Conservation (phyloP, 148 eudicot species). For the Drosera capensis region DNA sequence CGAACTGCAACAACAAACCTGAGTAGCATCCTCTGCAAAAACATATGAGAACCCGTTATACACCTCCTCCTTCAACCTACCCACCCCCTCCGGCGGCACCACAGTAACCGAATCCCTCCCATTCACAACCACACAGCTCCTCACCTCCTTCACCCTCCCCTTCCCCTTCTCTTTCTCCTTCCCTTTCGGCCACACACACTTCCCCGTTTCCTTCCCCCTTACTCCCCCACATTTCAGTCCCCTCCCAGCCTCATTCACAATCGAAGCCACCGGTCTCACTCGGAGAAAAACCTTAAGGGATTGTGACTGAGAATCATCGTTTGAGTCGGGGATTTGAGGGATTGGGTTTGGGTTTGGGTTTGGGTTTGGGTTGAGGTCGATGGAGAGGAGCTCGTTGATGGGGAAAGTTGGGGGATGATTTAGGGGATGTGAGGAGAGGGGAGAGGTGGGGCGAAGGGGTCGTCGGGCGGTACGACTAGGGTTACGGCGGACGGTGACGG, state of each 20-base stretch:
- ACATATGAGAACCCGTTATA: slow-evolving; percentile 61
- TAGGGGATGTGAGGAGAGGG: slow-evolving; percentile 3
- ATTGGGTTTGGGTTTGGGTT: slow-evolving; percentile 3
- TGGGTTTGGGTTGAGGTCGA: slow-evolving; percentile 15
- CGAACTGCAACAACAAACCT: slow-evolving; percentile 27
- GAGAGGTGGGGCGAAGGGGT: slow-evolving; percentile 11
- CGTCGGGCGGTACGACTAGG: slow-evolving; percentile 53
- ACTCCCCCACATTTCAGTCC: neutral
- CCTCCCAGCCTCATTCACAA: neutral
- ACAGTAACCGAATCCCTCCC: slow-evolving; percentile 46
- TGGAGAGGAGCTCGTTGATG: slow-evolving; percentile 21
- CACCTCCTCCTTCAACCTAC: slow-evolving; percentile 41
- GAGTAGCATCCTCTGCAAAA: slow-evolving; percentile 40
- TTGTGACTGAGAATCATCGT: slow-evolving; percentile 4
- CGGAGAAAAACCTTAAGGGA: slow-evolving; percentile 55
- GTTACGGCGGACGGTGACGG: slow-evolving; percentile 59
- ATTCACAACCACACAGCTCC: slow-evolving; percentile 27
- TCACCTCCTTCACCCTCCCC: slow-evolving; percentile 7
- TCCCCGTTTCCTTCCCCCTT: slow-evolving; percentile 1
- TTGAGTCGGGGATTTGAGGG: neutral
- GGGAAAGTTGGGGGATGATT: slow-evolving; percentile 24
- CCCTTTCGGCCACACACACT: slow-evolving; percentile 40
- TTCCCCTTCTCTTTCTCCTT: slow-evolving; percentile 1
- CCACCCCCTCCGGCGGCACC: slow-evolving; percentile 21
- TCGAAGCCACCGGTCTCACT: slow-evolving; percentile 33